These are phyloP conservation scores for Pulveroboletus sp. DNA, from an alignment of 768 basidiomycete genomes.

Conservation along the genomic window DNA sequence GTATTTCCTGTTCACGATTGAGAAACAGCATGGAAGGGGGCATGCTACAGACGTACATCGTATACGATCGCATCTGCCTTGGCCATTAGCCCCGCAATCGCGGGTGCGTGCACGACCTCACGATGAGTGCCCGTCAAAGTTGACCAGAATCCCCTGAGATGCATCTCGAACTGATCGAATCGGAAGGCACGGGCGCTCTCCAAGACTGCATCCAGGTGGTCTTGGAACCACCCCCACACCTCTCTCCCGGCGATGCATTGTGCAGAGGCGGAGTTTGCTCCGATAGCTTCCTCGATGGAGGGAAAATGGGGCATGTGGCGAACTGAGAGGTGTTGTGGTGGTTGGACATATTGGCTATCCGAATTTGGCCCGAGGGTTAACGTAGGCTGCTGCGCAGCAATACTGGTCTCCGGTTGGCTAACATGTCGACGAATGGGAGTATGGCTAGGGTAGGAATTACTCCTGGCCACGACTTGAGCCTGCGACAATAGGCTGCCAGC, in stretches of 20 bases:
- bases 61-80: slow-evolving; percentile 89
- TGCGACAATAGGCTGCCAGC: slow-evolving; percentile 74
- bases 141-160: slow-evolving; percentile 84
- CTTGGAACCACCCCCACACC: slow-evolving; percentile 91
- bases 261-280: slow-evolving; percentile 67
- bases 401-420: slow-evolving; percentile 53
- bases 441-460: slow-evolving; percentile 60
- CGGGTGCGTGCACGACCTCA: slow-evolving; percentile 88
- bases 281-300: slow-evolving; percentile 81
- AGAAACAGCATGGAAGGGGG: slow-evolving; percentile 11
- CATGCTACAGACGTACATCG: slow-evolving; percentile 61
- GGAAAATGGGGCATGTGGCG: slow-evolving; percentile 81
- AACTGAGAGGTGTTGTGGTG: slow-evolving; percentile 60
- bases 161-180: slow-evolving; percentile 89
- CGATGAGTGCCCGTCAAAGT: slow-evolving; percentile 69
- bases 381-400: slow-evolving; percentile 52
- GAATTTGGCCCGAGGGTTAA: slow-evolving; percentile 50
- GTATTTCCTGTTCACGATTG: slow-evolving; percentile 62
- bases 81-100: slow-evolving; percentile 84
- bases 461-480: slow-evolving; percentile 62
- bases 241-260: slow-evolving; percentile 80
- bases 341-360: slow-evolving; percentile 44
- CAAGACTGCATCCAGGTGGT: slow-evolving; percentile 80
- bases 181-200: slow-evolving; percentile 75
- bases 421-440: slow-evolving; percentile 74